phyloP scores from a whole-genome alignment of 2,329 filamentous ascomycete genomes.

The Gaeumannomyces tritici region DNA sequence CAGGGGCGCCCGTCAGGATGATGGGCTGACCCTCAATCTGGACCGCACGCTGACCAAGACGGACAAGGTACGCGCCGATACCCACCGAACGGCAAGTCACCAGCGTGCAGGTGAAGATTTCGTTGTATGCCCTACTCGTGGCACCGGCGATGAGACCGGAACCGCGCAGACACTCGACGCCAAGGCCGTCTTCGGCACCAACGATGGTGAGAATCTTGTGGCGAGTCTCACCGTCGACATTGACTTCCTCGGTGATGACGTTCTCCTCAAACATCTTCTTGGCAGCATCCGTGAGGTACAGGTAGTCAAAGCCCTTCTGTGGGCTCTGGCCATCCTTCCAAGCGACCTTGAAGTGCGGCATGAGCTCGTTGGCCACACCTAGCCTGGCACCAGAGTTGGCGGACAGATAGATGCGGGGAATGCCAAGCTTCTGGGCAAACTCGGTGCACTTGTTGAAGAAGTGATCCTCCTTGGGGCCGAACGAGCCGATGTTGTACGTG shows the following conservation, averaged over 20 bases:
- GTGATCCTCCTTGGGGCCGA: slow-evolving; percentile 90
- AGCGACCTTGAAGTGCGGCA: slow-evolving; percentile 92
- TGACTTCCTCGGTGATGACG: slow-evolving; percentile 80
- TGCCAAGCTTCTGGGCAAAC: slow-evolving; percentile 79
- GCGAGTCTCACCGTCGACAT: slow-evolving; percentile 78
- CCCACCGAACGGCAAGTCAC: slow-evolving; percentile 97
- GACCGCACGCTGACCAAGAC: slow-evolving; percentile 94
- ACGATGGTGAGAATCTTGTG: slow-evolving; percentile 92
- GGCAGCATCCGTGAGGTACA: slow-evolving; percentile 81
- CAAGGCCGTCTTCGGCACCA: slow-evolving; percentile 88
- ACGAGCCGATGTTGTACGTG: slow-evolving; percentile 97
- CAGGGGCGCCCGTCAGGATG: slow-evolving; percentile 93
- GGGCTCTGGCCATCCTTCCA: slow-evolving; percentile 83
- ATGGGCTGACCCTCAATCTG: slow-evolving; percentile 99
- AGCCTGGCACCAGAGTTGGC: slow-evolving; percentile 98
- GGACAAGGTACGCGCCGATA: slow-evolving; percentile 98
- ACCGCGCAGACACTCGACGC: slow-evolving; percentile 93
- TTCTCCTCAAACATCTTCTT: slow-evolving; percentile 81
- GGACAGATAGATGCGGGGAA: slow-evolving; percentile 94
- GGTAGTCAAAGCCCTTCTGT: slow-evolving; percentile 89
- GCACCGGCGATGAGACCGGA: slow-evolving; percentile 97
- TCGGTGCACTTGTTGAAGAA: slow-evolving; percentile 99
- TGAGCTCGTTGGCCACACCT: slow-evolving; percentile 91
- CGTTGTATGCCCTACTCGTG: slow-evolving; percentile 92
- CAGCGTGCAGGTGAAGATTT: slow-evolving; percentile 96